A percentile compares a stretch with the other conserved stretches of the same genome.
Evolutionary conservation across 2,329 filamentous ascomycete species (phyloP).

Genomic region (Arthrobotrys sphaeroides): DNA sequence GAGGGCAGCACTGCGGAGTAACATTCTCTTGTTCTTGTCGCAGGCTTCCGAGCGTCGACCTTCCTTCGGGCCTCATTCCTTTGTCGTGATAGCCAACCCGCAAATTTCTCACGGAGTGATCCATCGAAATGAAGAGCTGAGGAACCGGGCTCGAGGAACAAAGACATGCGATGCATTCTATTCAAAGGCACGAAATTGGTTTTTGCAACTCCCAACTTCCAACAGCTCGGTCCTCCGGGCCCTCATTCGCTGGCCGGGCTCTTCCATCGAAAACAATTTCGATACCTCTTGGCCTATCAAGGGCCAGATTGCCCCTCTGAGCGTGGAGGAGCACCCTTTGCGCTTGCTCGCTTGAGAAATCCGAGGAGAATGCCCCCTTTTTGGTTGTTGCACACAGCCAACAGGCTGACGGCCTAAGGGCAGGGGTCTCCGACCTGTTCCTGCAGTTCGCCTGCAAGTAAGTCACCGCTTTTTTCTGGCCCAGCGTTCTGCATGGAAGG

Average conservation of each 20-base stretch:
- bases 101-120: not conserved
- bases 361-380: conserved; percentile 29
- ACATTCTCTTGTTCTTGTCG: conserved; percentile 42
- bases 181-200: conserved; percentile 26
- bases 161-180: conserved; percentile 15
- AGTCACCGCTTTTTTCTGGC: conserved; percentile 44
- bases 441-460: conserved; percentile 53
- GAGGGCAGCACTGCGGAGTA: conserved; percentile 34
- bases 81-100: not conserved
- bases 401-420: conserved; percentile 47
- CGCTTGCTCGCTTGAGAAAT: conserved; percentile 42
- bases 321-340: conserved; percentile 27
- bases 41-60: conserved; percentile 23
- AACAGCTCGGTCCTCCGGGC: conserved; percentile 32
- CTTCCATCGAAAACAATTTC: conserved; percentile 33
- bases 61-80: conserved; percentile 22
- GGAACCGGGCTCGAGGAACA: conserved; percentile 30
- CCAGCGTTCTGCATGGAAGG: conserved; percentile 45
- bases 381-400: conserved; percentile 38
- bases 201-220: conserved; percentile 16
- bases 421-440: conserved; percentile 49
- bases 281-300: conserved; percentile 45
- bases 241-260: conserved; percentile 35
- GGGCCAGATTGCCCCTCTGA: conserved; percentile 27
- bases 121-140: conserved; percentile 36